Percentiles rank a stretch among this genome's conserved stretches.
Evolutionary conservation across 2,329 filamentous ascomycete species (phyloP).

Genomic region (Mariannaea sp.): DNA sequence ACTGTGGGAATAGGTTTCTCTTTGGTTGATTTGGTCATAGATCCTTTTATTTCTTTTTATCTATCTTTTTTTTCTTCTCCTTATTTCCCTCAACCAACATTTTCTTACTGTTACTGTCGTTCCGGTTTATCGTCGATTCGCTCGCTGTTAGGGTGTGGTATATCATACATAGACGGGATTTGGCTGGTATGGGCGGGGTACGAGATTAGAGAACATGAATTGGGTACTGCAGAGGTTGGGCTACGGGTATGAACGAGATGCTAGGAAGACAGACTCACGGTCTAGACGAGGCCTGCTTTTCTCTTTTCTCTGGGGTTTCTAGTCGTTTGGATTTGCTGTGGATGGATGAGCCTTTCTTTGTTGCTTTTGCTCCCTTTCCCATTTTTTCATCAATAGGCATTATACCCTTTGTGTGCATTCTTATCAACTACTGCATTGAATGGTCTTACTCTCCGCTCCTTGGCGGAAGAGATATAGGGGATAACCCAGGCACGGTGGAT

Average conservation of each 20-base stretch:
- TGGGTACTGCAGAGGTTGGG: background rate
- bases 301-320: constrained; percentile 18
- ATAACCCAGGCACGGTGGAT: background rate
- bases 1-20: constrained; percentile 1
- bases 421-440: constrained; percentile 20
- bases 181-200: constrained; percentile 22
- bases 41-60: constrained; percentile 7
- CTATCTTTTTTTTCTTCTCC: constrained; percentile 12
- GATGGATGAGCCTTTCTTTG: constrained; percentile 20
- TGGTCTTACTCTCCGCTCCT: background rate
- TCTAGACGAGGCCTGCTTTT: constrained; percentile 16
- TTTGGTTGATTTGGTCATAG: constrained; percentile 22
- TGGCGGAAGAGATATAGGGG: background rate
- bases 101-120: background rate
- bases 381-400: constrained; percentile 38
- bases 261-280: constrained; percentile 9
- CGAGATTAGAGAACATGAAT: constrained; percentile 28
- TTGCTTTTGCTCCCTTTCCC: constrained; percentile 5
- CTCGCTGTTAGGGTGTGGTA: constrained; percentile 17
- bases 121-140: constrained; percentile 7
- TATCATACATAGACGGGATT: constrained; percentile 28
- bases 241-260: constrained; percentile 20
- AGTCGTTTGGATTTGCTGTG: constrained; percentile 22
- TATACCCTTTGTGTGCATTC: constrained; percentile 40
- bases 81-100: no score